Evolutionary conservation across 2,329 filamentous ascomycete species (phyloP).

Genomic region (Arthroderma sp.): DNA sequence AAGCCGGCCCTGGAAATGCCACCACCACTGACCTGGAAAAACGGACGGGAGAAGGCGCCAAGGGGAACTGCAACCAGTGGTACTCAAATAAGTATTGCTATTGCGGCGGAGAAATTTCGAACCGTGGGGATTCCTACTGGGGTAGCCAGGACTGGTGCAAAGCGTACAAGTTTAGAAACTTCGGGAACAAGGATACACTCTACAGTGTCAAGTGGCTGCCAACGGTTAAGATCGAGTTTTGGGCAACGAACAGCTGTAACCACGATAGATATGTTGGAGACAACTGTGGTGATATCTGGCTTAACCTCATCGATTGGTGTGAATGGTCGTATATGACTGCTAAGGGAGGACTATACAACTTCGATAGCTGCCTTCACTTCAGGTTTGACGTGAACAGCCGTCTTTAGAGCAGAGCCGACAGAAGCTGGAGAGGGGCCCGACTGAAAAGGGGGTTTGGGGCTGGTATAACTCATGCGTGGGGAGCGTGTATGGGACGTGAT

Average conservation of each 20-base stretch:
- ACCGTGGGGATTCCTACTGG: background rate
- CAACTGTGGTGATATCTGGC: background rate
- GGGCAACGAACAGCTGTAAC: background rate
- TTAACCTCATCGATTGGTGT: slow-evolving; percentile 1
- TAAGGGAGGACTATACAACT: background rate
- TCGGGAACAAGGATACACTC: background rate
- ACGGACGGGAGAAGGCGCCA: no score
- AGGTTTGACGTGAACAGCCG: no score
- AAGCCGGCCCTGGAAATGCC: no score
- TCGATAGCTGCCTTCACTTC: background rate
- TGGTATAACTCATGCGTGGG: no score
- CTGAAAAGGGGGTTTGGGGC: no score
- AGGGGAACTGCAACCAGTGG: background rate
- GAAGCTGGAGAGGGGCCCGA: no score
- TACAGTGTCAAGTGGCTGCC: background rate
- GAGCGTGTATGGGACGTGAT: no score
- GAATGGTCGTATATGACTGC: background rate
- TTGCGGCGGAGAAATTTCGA: background rate
- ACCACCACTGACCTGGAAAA: no score
- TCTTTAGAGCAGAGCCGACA: no score
- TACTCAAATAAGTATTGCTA: background rate
- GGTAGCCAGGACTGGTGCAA: background rate
- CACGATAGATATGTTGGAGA: background rate
- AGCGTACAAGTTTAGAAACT: background rate
- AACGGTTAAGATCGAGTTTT: background rate